phyloP scores from a whole-genome alignment of 441 rosid genomes.

The Capsella rubella region DNA sequence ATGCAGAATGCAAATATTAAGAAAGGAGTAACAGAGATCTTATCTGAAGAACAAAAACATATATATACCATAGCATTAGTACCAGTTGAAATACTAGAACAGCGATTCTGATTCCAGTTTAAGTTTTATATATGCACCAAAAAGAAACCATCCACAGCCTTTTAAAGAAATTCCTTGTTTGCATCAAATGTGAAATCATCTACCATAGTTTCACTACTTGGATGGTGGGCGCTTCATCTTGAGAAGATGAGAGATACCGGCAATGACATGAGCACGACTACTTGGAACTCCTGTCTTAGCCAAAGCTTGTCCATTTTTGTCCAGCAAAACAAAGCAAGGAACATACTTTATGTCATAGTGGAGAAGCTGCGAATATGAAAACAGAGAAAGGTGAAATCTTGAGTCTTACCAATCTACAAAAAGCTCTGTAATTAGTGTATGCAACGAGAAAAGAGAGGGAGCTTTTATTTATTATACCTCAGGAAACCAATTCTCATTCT shows the following conservation, averaged over 20 bases:
- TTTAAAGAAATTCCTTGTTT: background rate
- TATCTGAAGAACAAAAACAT: background rate
- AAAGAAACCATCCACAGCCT: slow-evolving; percentile 11
- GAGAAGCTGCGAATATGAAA: slow-evolving; percentile 66
- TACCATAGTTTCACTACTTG: slow-evolving; percentile 5
- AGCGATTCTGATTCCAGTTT: background rate
- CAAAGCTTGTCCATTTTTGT: slow-evolving; percentile 77
- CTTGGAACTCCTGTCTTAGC: slow-evolving; percentile 86
- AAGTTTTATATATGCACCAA: background rate
- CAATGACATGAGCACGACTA: slow-evolving; percentile 85
- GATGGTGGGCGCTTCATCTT: slow-evolving; percentile 56
- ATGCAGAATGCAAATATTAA: too few relatives aligned
- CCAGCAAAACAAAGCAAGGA: slow-evolving; percentile 93
- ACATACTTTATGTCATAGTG: slow-evolving; percentile 86
- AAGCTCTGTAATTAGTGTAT: slow-evolving; percentile 4
- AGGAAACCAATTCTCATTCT: slow-evolving; percentile 92
- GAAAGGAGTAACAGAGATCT: background rate
- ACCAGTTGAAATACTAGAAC: background rate
- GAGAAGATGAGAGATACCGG: slow-evolving; percentile 85
- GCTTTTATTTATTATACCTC: slow-evolving; percentile 58
- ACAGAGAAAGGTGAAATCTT: slow-evolving; percentile 23
- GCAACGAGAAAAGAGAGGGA: slow-evolving; percentile 3
- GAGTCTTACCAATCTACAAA: background rate
- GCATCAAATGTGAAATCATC: background rate
- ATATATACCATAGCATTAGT: background rate